These are phyloP conservation scores for Cudoniella acicularis DNA, from an alignment of 495 filamentous ascomycete genomes.

Conservation along the genomic window DNA sequence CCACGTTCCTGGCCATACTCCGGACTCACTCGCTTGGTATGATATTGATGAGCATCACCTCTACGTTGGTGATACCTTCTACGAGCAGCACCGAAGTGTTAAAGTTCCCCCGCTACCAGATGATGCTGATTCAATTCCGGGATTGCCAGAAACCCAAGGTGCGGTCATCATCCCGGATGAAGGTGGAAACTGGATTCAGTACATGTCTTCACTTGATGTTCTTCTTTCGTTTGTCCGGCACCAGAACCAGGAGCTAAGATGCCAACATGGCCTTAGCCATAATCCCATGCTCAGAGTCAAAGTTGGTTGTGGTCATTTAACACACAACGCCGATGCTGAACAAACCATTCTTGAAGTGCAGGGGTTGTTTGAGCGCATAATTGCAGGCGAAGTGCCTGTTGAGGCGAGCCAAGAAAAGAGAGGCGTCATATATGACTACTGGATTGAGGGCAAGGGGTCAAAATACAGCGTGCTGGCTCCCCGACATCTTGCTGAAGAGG, in stretches of 20 bases:
- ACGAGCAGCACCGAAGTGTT: conserved; percentile 26
- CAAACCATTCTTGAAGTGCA: conserved; percentile 25
- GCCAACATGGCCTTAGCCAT: background rate
- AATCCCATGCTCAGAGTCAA: conserved; percentile 15
- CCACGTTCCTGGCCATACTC: conserved; percentile 40
- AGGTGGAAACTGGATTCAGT: conserved; percentile 28
- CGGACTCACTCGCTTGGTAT: conserved; percentile 39
- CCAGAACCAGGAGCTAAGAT: conserved; percentile 19
- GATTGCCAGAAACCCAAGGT: conserved; percentile 9
- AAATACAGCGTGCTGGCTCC: conserved; percentile 29
- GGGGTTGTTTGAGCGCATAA: conserved; percentile 21
- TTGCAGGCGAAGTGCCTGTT: conserved; percentile 25
- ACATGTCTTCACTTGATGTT: conserved; percentile 27
- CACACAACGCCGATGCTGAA: conserved; percentile 25
- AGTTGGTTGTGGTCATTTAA: conserved; percentile 30
- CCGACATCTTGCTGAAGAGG: conserved; percentile 26
- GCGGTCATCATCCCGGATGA: conserved; percentile 36
- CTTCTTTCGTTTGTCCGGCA: conserved; percentile 25
- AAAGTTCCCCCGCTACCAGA: conserved; percentile 14
- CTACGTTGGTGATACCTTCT: conserved; percentile 41
- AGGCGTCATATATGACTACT: conserved; percentile 27
- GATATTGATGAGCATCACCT: conserved; percentile 34
- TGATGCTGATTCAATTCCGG: conserved; percentile 5
- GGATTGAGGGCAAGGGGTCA: conserved; percentile 22
- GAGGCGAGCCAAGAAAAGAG: conserved; percentile 16